Percentiles rank a stretch among this genome's conserved stretches.
These are phyloP conservation scores for Serendipita sp. DNA, from an alignment of 768 basidiomycete genomes.

Conservation along the genomic window DNA sequence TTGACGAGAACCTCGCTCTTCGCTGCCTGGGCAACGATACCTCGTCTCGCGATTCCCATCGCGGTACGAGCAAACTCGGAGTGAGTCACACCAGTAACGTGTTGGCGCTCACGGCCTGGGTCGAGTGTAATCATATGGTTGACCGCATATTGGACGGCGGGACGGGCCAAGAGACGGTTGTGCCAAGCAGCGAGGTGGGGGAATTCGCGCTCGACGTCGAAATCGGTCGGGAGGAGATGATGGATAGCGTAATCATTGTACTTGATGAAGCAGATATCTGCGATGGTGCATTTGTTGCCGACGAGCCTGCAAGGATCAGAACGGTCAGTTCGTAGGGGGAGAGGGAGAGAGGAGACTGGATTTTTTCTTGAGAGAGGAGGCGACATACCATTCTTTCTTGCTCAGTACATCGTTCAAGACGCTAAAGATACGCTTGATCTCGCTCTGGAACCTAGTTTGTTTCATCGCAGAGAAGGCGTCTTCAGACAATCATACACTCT, in stretches of 20 bases:
- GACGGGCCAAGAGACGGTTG: neutral
- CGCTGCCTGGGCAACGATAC: neutral
- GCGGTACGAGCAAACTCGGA: conserved; percentile 1
- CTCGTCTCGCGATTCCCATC: neutral
- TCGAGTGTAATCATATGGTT: conserved; percentile 2
- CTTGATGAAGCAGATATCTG: conserved; percentile 8
- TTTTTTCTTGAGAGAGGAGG: neutral
- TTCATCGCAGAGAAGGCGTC: too few relatives aligned
- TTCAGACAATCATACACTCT: too few relatives aligned
- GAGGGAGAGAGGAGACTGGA: too few relatives aligned
- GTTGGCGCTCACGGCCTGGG: neutral
- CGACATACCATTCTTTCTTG: conserved; percentile 11
- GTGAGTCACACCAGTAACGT: neutral
- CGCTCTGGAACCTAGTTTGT: conserved; percentile 9
- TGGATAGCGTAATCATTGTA: conserved; percentile 8
- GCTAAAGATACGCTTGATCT: conserved; percentile 12
- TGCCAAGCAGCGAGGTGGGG: conserved; percentile 7
- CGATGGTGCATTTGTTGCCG: conserved; percentile 8
- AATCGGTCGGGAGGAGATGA: conserved; percentile 4
- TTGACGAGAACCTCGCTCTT: neutral
- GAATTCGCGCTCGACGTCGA: conserved; percentile 9
- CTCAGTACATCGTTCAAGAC: conserved; percentile 12
- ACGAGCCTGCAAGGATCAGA: conserved; percentile 8
- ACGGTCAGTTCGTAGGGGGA: too few relatives aligned
- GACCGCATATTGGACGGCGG: conserved; percentile 7